Evolutionary conservation across 2,329 filamentous ascomycete genomes (phyloP).

Genomic region (Achaetomium macrosporum): DNA sequence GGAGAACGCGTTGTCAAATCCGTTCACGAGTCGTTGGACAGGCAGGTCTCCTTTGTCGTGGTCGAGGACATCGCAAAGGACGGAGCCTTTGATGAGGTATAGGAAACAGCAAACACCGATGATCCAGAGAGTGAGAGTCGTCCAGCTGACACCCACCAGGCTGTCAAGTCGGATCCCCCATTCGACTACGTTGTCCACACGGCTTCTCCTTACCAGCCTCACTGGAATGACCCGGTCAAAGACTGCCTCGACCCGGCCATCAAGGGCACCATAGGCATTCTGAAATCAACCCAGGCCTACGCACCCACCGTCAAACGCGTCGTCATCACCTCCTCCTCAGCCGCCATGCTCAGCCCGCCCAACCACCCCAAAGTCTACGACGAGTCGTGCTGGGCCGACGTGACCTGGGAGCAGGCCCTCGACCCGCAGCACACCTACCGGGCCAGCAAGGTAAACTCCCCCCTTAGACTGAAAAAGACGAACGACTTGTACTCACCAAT

Average conservation of each 20-base stretch:
- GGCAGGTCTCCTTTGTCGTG: constrained; percentile 41
- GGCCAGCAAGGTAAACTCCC: constrained; percentile 41
- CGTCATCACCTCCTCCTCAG: constrained; percentile 47
- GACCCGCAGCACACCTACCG: constrained; percentile 28
- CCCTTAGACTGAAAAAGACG: too few species aligned
- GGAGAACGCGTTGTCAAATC: constrained; percentile 39
- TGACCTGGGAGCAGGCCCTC: constrained; percentile 33
- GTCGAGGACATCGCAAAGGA: constrained; percentile 67
- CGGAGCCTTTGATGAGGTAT: constrained; percentile 59
- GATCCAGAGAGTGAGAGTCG: neutral
- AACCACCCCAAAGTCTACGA: constrained; percentile 35
- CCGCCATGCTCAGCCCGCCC: constrained; percentile 36
- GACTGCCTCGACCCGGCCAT: constrained; percentile 52
- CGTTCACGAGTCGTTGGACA: constrained; percentile 38
- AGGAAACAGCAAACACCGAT: neutral
- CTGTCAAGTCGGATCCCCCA: constrained; percentile 39
- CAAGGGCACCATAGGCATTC: constrained; percentile 44
- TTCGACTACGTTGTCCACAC: constrained; percentile 73
- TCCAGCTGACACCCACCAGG: constrained; percentile 21
- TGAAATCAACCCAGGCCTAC: constrained; percentile 41
- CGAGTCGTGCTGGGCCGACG: constrained; percentile 35
- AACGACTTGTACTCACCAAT: too few species aligned
- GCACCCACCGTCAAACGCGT: constrained; percentile 55
- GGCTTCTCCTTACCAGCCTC: constrained; percentile 67
- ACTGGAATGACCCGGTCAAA: constrained; percentile 44